Conservation (phyloP, 768 basidiomycete genomes). For the Pleurotus sapidus region DNA sequence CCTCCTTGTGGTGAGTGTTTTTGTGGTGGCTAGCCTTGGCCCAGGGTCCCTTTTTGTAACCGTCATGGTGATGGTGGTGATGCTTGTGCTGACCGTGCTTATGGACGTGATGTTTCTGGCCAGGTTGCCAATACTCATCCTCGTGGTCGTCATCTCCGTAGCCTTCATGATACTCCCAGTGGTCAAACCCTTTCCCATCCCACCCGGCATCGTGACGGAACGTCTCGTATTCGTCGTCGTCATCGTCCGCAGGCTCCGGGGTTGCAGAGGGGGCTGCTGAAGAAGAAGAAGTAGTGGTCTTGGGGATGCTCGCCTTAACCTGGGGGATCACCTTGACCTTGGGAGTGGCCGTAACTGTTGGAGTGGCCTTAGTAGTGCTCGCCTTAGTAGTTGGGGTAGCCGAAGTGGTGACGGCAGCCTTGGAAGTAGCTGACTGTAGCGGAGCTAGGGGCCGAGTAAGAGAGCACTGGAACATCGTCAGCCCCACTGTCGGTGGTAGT, state of each 20-base stretch:
- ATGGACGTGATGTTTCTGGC: background rate
- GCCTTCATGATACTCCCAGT: constrained; percentile 7
- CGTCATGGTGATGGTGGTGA: background rate
- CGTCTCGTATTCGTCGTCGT: background rate
- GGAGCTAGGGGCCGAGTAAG: background rate
- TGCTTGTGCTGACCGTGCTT: background rate
- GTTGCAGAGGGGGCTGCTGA: background rate
- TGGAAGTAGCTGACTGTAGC: background rate
- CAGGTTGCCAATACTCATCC: constrained; percentile 1
- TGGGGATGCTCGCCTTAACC: too few relatives aligned
- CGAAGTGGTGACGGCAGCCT: too few relatives aligned
- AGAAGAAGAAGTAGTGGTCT: too few relatives aligned
- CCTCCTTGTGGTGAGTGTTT: background rate
- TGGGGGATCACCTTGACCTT: too few relatives aligned
- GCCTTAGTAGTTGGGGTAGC: too few relatives aligned
- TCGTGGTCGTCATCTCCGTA: background rate
- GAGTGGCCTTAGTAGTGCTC: too few relatives aligned
- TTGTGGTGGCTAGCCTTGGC: background rate
- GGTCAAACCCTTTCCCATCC: constrained; percentile 1
- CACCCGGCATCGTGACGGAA: constrained; percentile 7
- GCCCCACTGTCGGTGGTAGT: background rate
- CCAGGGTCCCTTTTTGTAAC: background rate
- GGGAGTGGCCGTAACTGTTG: too few relatives aligned
- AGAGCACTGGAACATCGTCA: background rate
- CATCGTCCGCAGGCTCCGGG: background rate